Evolutionary conservation across 2,329 filamentous ascomycete genomes (phyloP), one percentile per base, ranked within the genome.

Genomic region (Trichoderma lentiforme): DNA sequence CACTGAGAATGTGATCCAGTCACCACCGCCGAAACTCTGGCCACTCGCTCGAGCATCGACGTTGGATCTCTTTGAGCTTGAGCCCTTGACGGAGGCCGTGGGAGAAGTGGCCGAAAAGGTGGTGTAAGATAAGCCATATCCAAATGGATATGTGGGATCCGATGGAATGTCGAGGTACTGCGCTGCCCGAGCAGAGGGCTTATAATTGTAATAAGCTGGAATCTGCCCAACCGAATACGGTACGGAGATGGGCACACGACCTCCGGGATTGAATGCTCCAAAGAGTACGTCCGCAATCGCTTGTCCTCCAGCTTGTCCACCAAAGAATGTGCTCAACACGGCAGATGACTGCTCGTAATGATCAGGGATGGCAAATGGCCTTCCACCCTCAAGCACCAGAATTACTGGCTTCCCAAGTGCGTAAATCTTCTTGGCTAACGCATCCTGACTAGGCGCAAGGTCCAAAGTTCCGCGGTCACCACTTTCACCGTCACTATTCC

Each of bases 181-280:
- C 3, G 56, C 66, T 5, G 34, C 30, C 14, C 57, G 71, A 18
- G 71, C 71, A 5, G 66, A 70, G 1, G 71, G 71, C 66, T 72
- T 72, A 15, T 72, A 72, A 24, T 72, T 72, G 26, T 72, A 72
- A 30, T 72, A 72, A 9, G 32, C 66, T 4, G 71, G 71, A 0
- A 72, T 6, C 15, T 72, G 71, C 2, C 58, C 71, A 8, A 72
- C 71, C 8, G 60, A 53, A 6, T 70, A 64, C 1, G 71, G 71
- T 6, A 72, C 53, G 0, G 71, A 64, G 28, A 72, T 63, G 6
- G 71, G 66, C 2, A 72, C 57, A 30, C 71, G 71, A 4, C 34
- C 71, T 5, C 71, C 71, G 6, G 71, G 71, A 26, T 72, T 72
- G 7, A 70, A 72, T 0, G 51, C 51, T 6, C 71, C 71, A 65